A percentile compares a stretch with the other conserved stretches of the same genome.
Evolutionary conservation across 495 filamentous ascomycete genomes (phyloP).

Genomic region (Trichoderma gamsii): DNA sequence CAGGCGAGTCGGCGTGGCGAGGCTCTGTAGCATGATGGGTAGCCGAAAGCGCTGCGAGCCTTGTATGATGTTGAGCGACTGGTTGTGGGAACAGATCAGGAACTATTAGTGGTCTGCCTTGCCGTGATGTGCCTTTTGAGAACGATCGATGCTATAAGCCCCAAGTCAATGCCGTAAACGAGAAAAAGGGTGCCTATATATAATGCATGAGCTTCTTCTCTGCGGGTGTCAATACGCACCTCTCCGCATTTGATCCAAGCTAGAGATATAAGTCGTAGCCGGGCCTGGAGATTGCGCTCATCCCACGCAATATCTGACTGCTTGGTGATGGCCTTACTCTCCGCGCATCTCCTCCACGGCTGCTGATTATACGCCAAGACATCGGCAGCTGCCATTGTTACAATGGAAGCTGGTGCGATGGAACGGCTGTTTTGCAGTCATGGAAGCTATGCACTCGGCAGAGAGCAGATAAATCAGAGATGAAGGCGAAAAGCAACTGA

Average conservation of each 20-base stretch:
- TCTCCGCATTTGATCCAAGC: slow-evolving; percentile 27
- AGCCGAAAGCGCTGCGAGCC: not conserved
- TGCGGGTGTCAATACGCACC: slow-evolving; percentile 21
- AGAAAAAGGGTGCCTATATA: not conserved
- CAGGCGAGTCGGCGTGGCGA: slow-evolving; percentile 22
- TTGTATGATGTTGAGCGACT: not conserved
- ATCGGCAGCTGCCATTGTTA: slow-evolving; percentile 40
- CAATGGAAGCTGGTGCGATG: slow-evolving; percentile 32
- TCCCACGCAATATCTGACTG: slow-evolving; percentile 23
- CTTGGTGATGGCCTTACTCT: slow-evolving; percentile 22
- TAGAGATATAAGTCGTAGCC: slow-evolving; percentile 28
- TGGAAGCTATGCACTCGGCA: slow-evolving; percentile 28
- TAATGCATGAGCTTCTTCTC: not conserved
- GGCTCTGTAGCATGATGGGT: slow-evolving; percentile 15
- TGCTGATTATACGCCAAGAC: slow-evolving; percentile 29
- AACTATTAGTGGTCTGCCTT: not conserved
- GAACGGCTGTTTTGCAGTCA: slow-evolving; percentile 32
- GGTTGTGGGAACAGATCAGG: not conserved
- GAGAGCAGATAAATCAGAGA: not conserved
- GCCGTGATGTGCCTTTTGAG: not conserved
- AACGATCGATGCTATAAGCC: slow-evolving; percentile 16
- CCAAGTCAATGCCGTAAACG: slow-evolving; percentile 11
- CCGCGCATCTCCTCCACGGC: slow-evolving; percentile 27
- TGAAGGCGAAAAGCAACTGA: not conserved
- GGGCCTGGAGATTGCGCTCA: slow-evolving; percentile 20